Evolutionary conservation across 129 eudicot genomes (phyloP).

Genomic region (Pulicaria dysenterica): DNA sequence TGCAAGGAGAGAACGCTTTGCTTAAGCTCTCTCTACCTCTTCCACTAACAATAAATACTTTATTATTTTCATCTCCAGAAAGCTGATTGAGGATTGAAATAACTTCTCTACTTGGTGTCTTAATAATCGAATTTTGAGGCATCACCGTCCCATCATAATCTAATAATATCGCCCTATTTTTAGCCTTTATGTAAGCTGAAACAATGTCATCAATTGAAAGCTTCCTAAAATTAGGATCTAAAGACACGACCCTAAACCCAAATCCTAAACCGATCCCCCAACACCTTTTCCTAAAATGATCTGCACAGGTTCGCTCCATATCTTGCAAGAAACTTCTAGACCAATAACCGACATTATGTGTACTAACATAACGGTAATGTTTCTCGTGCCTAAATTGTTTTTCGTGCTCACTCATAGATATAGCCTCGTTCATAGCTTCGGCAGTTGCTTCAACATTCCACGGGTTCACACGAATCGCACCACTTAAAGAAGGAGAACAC

Average conservation of each 20-base stretch:
- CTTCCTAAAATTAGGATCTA: constrained; percentile 87
- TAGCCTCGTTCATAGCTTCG: constrained; percentile 84
- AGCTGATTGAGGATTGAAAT: constrained; percentile 64
- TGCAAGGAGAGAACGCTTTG: constrained; percentile 68
- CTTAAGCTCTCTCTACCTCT: constrained; percentile 83
- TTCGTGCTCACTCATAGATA: constrained; percentile 76
- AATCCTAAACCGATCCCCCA: constrained; percentile 93
- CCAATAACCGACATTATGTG: constrained; percentile 90
- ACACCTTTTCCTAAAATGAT: constrained; percentile 78
- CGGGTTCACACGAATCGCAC: constrained; percentile 86
- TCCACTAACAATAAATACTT: constrained; percentile 90
- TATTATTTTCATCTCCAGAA: constrained; percentile 60
- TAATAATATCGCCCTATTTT: constrained; percentile 75
- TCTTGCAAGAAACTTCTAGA: constrained; percentile 87
- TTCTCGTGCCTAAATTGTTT: constrained; percentile 80
- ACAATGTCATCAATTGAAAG: constrained; percentile 75
- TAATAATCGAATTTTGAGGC: constrained; percentile 77
- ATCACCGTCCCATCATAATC: constrained; percentile 94
- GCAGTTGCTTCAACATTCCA: constrained; percentile 92
- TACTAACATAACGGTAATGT: constrained; percentile 80
- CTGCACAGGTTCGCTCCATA: constrained; percentile 84
- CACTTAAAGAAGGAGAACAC: constrained; percentile 92
- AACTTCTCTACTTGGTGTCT: constrained; percentile 71
- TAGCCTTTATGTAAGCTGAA: constrained; percentile 56
- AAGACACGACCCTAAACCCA: constrained; percentile 80